These are phyloP conservation scores for Porogramme epimiltina DNA, from an alignment of 1,284 basidiomycete species.

Conservation along the genomic window DNA sequence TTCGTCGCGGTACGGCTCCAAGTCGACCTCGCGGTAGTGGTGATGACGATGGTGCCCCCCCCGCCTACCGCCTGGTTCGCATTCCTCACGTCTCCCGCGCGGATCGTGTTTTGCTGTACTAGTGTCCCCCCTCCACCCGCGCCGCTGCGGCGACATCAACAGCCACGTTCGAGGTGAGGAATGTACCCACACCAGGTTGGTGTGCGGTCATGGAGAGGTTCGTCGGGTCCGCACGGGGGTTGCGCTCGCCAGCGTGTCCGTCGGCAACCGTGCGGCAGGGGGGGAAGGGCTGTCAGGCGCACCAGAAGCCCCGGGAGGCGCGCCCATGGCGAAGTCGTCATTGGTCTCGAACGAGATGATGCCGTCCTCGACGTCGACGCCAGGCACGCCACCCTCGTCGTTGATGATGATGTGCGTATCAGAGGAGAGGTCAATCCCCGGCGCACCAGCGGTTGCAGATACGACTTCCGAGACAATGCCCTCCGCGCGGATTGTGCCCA, in stretches of 20 bases:
- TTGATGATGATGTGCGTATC: conserved; percentile 74
- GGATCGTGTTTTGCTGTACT: conserved; percentile 13
- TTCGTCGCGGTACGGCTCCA: conserved; percentile 87
- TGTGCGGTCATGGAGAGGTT: conserved; percentile 30
- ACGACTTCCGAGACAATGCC: conserved; percentile 62
- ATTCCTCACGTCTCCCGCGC: conserved; percentile 16
- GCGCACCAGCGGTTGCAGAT: conserved; percentile 34
- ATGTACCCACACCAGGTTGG: conserved; percentile 4
- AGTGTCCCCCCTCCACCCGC: conserved; percentile 5
- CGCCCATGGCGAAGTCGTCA: conserved; percentile 85
- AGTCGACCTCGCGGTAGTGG: conserved; percentile 39
- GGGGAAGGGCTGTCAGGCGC: conserved; percentile 52
- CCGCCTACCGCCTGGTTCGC: conserved; percentile 4
- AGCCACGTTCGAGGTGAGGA: conserved; percentile 9
- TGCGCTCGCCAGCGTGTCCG: conserved; percentile 31
- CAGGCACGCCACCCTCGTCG: conserved; percentile 46
- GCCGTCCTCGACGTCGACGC: conserved; percentile 67
- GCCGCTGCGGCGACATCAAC: conserved; percentile 1
- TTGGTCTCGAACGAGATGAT: conserved; percentile 69
- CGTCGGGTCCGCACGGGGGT: conserved; percentile 31
- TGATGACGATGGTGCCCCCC: conserved; percentile 26
- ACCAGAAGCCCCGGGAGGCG: conserved; percentile 80
- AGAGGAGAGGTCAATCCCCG: conserved; percentile 43
- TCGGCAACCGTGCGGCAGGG: conserved; percentile 25
- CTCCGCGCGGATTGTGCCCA: conserved; percentile 38